Percentiles rank a stretch among this genome's conserved stretches.
Evolutionary conservation across 2,329 filamentous ascomycete genomes (phyloP).

Genomic region (Hymenoscyphus occultus): DNA sequence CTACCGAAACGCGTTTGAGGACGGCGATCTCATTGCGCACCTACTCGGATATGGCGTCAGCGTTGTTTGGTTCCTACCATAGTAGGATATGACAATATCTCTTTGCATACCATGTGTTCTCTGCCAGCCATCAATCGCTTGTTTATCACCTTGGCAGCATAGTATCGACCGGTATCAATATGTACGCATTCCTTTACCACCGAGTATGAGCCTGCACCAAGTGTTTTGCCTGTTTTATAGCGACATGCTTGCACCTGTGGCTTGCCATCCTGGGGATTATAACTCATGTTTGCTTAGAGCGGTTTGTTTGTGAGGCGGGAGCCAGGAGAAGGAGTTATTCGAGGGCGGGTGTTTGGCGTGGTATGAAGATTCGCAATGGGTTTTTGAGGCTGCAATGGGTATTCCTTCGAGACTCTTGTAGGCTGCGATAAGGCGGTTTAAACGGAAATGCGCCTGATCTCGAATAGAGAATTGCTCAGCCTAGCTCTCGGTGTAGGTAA

Average conservation of each 20-base stretch:
- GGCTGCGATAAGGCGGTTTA: conserved; percentile 6
- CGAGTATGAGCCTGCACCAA: conserved; percentile 94
- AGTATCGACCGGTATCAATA: conserved; percentile 95
- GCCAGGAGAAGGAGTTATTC: background rate
- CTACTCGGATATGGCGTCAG: conserved; percentile 43
- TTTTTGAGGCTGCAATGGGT: background rate
- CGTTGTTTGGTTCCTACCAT: conserved; percentile 2
- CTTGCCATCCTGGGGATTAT: conserved; percentile 28
- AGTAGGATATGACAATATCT: background rate
- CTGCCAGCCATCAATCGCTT: conserved; percentile 96
- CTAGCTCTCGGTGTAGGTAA: background rate
- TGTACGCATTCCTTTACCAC: conserved; percentile 99
- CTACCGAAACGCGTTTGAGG: conserved; percentile 97
- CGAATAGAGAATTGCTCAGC: background rate
- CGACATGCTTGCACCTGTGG: conserved; percentile 78
- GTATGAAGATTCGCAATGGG: background rate
- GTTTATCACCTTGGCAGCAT: conserved; percentile 99
- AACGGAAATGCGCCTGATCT: background rate
- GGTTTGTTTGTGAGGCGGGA: background rate
- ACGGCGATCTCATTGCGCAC: conserved; percentile 98
- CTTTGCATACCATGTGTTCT: conserved; percentile 82
- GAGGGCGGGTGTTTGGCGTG: background rate
- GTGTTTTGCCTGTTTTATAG: conserved; percentile 98
- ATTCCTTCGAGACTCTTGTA: background rate
- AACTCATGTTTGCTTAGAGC: conserved; percentile 25